Evolutionary conservation across 108 stramenopile genomes (phyloP).

Genomic region (Cylindrotheca closterium): DNA sequence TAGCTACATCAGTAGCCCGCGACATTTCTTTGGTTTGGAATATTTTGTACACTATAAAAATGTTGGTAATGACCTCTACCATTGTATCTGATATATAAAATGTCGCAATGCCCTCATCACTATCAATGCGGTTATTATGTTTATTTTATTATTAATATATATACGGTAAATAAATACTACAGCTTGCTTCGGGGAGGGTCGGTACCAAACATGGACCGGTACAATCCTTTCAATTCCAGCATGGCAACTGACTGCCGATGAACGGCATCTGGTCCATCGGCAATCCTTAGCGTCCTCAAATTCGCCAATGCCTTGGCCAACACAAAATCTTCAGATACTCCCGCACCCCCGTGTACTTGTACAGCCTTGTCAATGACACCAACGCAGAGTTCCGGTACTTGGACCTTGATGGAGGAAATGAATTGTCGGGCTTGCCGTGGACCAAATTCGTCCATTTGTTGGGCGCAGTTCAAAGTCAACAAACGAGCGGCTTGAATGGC

Average conservation of each 20-base stretch:
- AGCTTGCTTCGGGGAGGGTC: constrained; percentile 1
- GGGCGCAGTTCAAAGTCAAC: constrained; percentile 72
- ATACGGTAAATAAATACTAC: no score
- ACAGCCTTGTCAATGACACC: constrained; percentile 90
- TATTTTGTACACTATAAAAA: no score
- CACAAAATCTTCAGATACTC: constrained; percentile 76
- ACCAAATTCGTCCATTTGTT: constrained; percentile 65
- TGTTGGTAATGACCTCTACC: no score
- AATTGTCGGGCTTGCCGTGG: constrained; percentile 57
- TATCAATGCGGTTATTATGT: no score
- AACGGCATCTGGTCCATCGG: constrained; percentile 97
- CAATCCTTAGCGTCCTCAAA: constrained; percentile 87
- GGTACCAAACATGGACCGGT: not conserved
- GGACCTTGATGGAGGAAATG: constrained; percentile 88
- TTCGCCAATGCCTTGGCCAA: constrained; percentile 79
- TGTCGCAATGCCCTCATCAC: no score
- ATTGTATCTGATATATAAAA: no score
- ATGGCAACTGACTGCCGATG: constrained; percentile 75
- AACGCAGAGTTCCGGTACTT: constrained; percentile 73
- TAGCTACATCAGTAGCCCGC: no score
- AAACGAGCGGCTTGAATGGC: constrained; percentile 81
- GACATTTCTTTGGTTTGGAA: no score
- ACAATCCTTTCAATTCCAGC: constrained; percentile 56
- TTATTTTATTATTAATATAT: no score
- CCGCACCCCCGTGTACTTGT: constrained; percentile 91